phyloP scores from a whole-genome alignment of 768 basidiomycete species.

The Pisolithus marmoratus region DNA sequence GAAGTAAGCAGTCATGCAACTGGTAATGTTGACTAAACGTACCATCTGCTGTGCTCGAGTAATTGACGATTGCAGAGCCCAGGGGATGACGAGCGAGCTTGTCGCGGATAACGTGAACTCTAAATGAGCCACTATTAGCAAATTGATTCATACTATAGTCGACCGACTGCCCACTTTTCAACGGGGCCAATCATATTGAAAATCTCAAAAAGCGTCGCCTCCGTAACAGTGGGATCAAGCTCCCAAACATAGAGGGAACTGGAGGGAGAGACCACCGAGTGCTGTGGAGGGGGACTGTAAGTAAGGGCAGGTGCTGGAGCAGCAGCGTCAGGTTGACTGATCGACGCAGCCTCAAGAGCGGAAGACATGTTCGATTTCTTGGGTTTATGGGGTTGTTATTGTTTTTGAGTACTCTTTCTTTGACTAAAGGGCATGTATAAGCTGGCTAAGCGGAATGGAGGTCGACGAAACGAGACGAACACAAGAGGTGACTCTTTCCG shows the following conservation, averaged over 20 bases:
- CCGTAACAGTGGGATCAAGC: slow-evolving; percentile 95
- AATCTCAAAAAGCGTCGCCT: slow-evolving; percentile 99
- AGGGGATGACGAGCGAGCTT: slow-evolving; percentile 98
- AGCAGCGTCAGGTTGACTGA: slow-evolving; percentile 44
- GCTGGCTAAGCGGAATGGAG: slow-evolving; percentile 12
- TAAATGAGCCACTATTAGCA: slow-evolving; percentile 23
- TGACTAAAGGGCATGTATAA: slow-evolving; percentile 31
- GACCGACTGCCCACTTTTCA: slow-evolving; percentile 61
- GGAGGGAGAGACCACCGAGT: slow-evolving; percentile 59
- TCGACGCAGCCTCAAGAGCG: slow-evolving; percentile 48
- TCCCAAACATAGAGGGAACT: slow-evolving; percentile 98
- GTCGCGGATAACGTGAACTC: slow-evolving; percentile 99
- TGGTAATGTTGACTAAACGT: slow-evolving; percentile 19
- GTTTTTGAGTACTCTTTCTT: slow-evolving; percentile 72
- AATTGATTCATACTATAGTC: neutral
- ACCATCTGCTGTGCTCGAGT: slow-evolving; percentile 93
- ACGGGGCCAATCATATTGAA: slow-evolving; percentile 99
- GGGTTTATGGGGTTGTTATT: slow-evolving; percentile 67
- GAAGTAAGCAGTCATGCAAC: neutral
- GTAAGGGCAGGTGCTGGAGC: slow-evolving; percentile 38
- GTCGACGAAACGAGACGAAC: slow-evolving; percentile 34
- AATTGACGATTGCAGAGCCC: slow-evolving; percentile 99
- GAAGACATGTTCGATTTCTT: slow-evolving; percentile 56
- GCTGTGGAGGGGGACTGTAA: slow-evolving; percentile 48
- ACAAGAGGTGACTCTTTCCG: too few species aligned